Percentiles rank a stretch among this genome's conserved stretches.
phyloP scores from a whole-genome alignment of 2,329 filamentous ascomycete genomes.

The Fulvia fulva region DNA sequence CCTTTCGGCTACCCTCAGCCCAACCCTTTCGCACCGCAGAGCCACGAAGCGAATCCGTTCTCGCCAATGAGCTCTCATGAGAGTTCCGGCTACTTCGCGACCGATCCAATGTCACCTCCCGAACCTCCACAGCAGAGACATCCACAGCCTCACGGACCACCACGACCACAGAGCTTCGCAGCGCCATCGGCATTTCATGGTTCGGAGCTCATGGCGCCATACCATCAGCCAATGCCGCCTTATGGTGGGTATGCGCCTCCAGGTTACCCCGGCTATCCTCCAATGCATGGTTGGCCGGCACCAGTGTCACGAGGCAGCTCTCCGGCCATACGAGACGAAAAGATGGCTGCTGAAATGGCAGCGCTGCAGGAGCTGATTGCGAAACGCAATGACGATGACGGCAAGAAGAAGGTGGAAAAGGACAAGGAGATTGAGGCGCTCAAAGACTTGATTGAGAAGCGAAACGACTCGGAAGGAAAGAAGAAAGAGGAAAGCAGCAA shows the following conservation, averaged over 20 bases:
- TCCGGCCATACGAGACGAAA: constrained; percentile 18
- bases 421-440: constrained; percentile 22
- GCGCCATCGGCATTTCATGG: constrained; percentile 26
- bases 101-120: constrained; percentile 24
- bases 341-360: neutral
- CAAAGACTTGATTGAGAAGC: constrained; percentile 21
- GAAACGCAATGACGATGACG: neutral
- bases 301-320: constrained; percentile 23
- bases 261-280: constrained; percentile 19
- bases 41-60: constrained; percentile 27
- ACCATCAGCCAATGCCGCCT: constrained; percentile 22
- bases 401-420: constrained; percentile 12
- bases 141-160: constrained; percentile 20
- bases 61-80: constrained; percentile 27
- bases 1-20: constrained; percentile 35
- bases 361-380: neutral
- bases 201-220: constrained; percentile 27
- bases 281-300: constrained; percentile 15
- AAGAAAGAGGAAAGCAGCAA: constrained; percentile 23
- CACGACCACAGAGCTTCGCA: constrained; percentile 29
- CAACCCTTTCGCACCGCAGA: constrained; percentile 39
- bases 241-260: constrained; percentile 20
- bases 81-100: constrained; percentile 36
- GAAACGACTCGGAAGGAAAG: constrained; percentile 6
- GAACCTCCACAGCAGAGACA: constrained; percentile 20